These are phyloP conservation scores for Trametes coccinea DNA, from an alignment of 768 basidiomycete species.

Conservation along the genomic window DNA sequence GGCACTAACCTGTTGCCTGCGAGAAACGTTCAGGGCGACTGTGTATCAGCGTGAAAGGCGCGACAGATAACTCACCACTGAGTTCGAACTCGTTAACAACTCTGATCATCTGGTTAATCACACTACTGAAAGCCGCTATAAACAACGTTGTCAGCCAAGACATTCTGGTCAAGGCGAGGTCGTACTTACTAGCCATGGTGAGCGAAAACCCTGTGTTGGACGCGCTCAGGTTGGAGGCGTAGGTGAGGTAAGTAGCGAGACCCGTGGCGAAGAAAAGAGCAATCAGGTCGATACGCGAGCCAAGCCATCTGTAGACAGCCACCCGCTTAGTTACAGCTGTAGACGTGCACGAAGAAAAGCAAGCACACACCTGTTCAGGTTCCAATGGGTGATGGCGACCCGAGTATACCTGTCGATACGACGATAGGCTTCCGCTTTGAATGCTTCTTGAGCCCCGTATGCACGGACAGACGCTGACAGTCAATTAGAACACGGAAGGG, in stretches of 20 bases:
- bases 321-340: too few relatives aligned
- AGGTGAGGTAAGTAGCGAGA: conserved; percentile 52
- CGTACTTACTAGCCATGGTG: conserved; percentile 39
- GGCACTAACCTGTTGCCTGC: conserved; percentile 42
- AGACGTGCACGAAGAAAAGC: too few relatives aligned
- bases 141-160: background rate
- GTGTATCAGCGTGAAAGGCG: background rate
- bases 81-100: conserved; percentile 44
- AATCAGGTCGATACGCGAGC: conserved; percentile 51
- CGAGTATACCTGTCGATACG: conserved; percentile 49
- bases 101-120: conserved; percentile 50
- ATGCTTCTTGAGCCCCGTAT: conserved; percentile 50
- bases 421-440: conserved; percentile 39
- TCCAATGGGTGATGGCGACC: conserved; percentile 42
- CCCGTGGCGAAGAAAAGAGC: conserved; percentile 48
- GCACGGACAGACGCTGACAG: conserved; percentile 47
- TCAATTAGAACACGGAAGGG: background rate
- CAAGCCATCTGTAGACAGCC: conserved; percentile 40
- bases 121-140: conserved; percentile 48
- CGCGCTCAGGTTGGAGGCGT: conserved; percentile 39
- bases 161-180: background rate
- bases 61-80: conserved; percentile 30
- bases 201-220: conserved; percentile 39
- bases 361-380: conserved; percentile 36
- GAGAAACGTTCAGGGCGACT: conserved; percentile 34